Percentiles rank a stretch among this genome's conserved stretches.
Conservation (phyloP, 2,329 filamentous ascomycete species). For the Bipolaris gigantea region DNA sequence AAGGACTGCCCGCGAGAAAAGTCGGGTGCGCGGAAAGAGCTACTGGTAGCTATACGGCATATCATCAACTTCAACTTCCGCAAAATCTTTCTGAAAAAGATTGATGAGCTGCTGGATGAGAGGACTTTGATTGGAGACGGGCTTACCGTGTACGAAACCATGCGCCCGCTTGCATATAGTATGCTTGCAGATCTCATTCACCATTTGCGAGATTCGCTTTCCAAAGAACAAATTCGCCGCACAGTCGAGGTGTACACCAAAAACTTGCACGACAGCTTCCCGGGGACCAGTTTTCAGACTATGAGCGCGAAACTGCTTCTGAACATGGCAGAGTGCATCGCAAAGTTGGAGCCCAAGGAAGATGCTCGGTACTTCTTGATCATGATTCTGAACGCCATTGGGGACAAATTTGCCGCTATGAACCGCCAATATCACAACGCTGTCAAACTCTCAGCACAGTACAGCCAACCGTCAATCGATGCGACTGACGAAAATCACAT, state of each 20-base stretch:
- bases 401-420: constrained; percentile 98
- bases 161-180: constrained; percentile 93
- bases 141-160: constrained; percentile 93
- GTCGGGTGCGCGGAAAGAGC: constrained; percentile 88
- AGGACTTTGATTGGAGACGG: constrained; percentile 93
- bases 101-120: constrained; percentile 93
- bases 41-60: constrained; percentile 93
- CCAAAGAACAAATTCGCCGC: constrained; percentile 86
- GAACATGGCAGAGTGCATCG: constrained; percentile 98
- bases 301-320: constrained; percentile 98
- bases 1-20: constrained; percentile 96
- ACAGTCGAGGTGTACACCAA: constrained; percentile 97
- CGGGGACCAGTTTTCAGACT: constrained; percentile 97
- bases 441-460: constrained; percentile 83
- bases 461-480: constrained; percentile 66
- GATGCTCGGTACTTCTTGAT: constrained; percentile 95
- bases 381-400: constrained; percentile 96
- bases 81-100: constrained; percentile 90
- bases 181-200: constrained; percentile 99
- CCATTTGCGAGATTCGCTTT: constrained; percentile 87
- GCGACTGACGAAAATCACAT: constrained; percentile 76
- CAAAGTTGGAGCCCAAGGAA: constrained; percentile 87
- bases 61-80: constrained; percentile 99
- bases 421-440: constrained; percentile 94
- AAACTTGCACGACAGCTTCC: constrained; percentile 93